phyloP scores from a whole-genome alignment of 495 filamentous ascomycete species.

The Neurospora sp. region DNA sequence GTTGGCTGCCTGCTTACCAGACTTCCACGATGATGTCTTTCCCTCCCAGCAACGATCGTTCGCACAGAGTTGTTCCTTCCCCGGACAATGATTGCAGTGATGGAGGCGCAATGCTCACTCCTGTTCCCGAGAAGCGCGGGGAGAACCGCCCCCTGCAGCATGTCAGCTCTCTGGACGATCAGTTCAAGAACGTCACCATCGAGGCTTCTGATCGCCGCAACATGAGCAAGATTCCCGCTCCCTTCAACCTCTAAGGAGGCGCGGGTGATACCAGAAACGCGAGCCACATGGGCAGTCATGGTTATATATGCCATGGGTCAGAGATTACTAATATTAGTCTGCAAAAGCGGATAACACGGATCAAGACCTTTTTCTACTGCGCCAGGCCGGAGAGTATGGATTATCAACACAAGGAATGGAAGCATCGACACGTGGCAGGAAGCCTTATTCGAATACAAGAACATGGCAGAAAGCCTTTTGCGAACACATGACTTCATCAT shows the following conservation, averaged over 20 bases:
- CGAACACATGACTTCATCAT: background rate
- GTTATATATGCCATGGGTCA: background rate
- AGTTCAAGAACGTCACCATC: constrained; percentile 17
- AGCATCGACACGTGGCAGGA: background rate
- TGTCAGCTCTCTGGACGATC: constrained; percentile 18
- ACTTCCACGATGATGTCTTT: background rate
- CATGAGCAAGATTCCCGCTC: background rate
- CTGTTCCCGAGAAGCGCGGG: constrained; percentile 23
- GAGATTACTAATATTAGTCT: background rate
- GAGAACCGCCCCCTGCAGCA: constrained; percentile 32
- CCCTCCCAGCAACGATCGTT: background rate
- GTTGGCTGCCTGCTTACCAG: constrained; percentile 35
- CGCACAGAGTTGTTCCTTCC: constrained; percentile 1
- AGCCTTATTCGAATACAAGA: background rate
- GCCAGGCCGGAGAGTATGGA: background rate
- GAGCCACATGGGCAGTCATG: background rate
- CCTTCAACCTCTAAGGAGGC: background rate
- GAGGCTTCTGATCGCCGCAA: constrained; percentile 8
- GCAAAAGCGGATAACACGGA: background rate
- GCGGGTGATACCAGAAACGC: background rate
- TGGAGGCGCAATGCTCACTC: constrained; percentile 12
- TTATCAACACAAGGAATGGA: background rate
- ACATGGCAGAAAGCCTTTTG: background rate
- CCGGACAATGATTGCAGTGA: constrained; percentile 17
- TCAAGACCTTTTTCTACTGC: background rate